These are phyloP conservation scores for Penicillium subrubescens DNA, from an alignment of 495 filamentous ascomycete species.

Conservation along the genomic window DNA sequence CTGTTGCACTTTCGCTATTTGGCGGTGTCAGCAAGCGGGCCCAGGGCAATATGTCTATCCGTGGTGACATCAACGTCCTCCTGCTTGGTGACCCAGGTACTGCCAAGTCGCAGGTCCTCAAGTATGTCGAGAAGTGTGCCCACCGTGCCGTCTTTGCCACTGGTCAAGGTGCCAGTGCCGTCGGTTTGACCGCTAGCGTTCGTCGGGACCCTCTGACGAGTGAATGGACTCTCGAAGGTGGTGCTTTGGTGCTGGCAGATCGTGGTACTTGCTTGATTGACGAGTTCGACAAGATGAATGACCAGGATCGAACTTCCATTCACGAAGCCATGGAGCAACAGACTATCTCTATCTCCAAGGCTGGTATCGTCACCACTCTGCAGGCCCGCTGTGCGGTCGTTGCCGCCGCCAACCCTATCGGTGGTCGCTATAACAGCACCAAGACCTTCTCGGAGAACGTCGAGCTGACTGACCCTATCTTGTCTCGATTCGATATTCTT, in stretches of 20 bases:
- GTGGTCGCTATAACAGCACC: conserved; percentile 94
- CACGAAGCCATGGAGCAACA: conserved; percentile 99
- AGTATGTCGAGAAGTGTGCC: conserved; percentile 97
- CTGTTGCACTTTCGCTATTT: conserved; percentile 90
- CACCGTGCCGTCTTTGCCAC: conserved; percentile 98
- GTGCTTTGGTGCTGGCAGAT: conserved; percentile 93
- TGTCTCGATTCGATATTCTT: conserved; percentile 98
- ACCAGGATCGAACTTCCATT: conserved; percentile 96
- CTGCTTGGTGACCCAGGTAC: conserved; percentile 97
- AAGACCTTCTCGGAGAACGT: conserved; percentile 96
- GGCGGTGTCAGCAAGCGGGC: conserved; percentile 92
- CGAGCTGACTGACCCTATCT: conserved; percentile 93
- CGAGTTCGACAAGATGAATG: conserved; percentile 99
- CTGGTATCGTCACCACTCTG: conserved; percentile 95
- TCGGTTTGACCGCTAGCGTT: conserved; percentile 96
- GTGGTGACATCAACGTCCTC: conserved; percentile 98
- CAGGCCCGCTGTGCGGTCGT: conserved; percentile 98
- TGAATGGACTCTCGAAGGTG: conserved; percentile 98
- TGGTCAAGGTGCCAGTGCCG: conserved; percentile 94
- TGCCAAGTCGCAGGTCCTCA: conserved; percentile 96
- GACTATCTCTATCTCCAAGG: conserved; percentile 99
- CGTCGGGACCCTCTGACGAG: conserved; percentile 93
- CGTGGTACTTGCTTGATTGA: conserved; percentile 96
- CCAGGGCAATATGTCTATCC: conserved; percentile 82
- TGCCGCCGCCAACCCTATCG: conserved; percentile 94